Conservation (phyloP, 345 rosid species). For the Acer yangbiense region DNA sequence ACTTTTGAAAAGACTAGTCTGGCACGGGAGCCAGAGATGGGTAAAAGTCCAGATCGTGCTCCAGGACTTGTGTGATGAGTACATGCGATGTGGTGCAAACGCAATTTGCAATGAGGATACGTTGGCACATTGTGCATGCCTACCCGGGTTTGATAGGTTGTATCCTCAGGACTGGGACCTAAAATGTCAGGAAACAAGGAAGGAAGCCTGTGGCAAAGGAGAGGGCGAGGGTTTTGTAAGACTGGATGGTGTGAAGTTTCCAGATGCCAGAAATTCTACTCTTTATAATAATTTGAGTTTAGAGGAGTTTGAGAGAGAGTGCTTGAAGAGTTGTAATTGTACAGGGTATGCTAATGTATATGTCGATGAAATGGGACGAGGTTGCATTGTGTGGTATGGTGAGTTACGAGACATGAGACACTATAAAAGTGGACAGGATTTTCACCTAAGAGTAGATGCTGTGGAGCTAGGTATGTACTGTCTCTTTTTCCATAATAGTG, state of each 20-base stretch:
- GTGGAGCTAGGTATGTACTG: neutral
- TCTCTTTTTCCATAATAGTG: neutral
- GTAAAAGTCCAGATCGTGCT: constrained; percentile 2
- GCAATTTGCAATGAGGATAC: constrained; percentile 5
- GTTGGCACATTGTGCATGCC: constrained; percentile 13
- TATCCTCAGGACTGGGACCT: neutral
- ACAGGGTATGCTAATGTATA: neutral
- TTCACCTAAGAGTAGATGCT: constrained; percentile 3
- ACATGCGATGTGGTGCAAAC: constrained; percentile 18
- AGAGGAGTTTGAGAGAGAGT: constrained; percentile 5
- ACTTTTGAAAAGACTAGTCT: neutral
- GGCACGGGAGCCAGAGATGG: constrained; percentile 19
- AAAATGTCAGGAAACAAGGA: neutral
- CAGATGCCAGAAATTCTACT: neutral
- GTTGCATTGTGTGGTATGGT: neutral
- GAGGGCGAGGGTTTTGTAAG: constrained; percentile 1
- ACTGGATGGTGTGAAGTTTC: neutral
- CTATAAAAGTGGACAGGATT: constrained; percentile 6
- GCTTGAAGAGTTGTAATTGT: constrained; percentile 11
- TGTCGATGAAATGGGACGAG: neutral
- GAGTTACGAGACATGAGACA: neutral
- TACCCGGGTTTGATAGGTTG: constrained; percentile 14
- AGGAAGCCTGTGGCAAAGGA: constrained; percentile 3
- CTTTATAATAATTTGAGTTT: neutral
- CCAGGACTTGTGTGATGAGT: constrained; percentile 28